Percentiles rank a stretch among this genome's conserved stretches.
Conservation (phyloP, 352 stramenopile species). For the Globisporangium paroecandrum region DNA sequence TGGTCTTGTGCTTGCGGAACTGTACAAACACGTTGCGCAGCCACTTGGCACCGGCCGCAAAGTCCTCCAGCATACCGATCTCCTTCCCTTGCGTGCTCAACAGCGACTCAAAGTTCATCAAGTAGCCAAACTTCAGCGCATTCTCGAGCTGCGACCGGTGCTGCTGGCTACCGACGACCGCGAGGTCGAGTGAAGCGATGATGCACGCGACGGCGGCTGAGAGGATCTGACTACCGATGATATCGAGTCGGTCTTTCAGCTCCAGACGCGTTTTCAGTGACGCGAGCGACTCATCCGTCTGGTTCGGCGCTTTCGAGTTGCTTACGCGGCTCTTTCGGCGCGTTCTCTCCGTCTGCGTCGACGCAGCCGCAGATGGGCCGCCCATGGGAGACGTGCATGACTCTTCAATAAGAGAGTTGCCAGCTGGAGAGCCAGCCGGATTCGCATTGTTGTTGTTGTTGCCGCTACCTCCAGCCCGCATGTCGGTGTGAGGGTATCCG, state of each 20-base stretch:
- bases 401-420: constrained; percentile 30
- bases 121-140: constrained; percentile 51
- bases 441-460: constrained; percentile 8
- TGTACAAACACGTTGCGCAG: constrained; percentile 76
- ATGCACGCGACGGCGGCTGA: constrained; percentile 68
- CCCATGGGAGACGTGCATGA: constrained; percentile 28
- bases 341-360: constrained; percentile 24
- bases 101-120: constrained; percentile 84
- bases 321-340: constrained; percentile 18
- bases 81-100: constrained; percentile 93
- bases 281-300: constrained; percentile 37
- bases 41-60: constrained; percentile 79
- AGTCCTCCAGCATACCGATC: constrained; percentile 93
- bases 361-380: constrained; percentile 18
- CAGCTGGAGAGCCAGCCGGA: constrained; percentile 26
- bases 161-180: constrained; percentile 43
- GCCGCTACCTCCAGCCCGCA: constrained; percentile 1
- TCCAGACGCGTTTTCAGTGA: constrained; percentile 70
- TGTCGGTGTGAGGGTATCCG: constrained; percentile 38
- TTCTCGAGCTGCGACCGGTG: constrained; percentile 60
- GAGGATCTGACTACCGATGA: constrained; percentile 74
- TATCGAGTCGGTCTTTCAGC: constrained; percentile 62
- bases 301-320: constrained; percentile 15
- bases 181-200: constrained; percentile 63
- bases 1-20: constrained; percentile 50